These are phyloP conservation scores for Pyrus pyrifolia DNA, from an alignment of 306 rosid species.

Conservation along the genomic window DNA sequence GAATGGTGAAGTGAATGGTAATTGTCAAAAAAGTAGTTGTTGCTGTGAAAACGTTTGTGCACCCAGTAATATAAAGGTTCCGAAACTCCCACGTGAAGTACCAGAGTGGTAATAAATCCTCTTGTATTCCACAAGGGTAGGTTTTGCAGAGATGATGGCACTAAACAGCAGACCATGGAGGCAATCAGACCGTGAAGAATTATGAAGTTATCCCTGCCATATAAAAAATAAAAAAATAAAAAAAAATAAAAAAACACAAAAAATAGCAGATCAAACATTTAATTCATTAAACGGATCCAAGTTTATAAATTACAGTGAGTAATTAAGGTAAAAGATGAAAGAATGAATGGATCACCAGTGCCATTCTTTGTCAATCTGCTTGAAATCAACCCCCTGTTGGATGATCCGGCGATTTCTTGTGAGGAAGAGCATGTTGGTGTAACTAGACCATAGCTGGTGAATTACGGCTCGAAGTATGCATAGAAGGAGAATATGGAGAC, in stretches of 20 bases:
- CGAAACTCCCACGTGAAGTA: constrained; percentile 68
- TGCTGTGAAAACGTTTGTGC: constrained; percentile 52
- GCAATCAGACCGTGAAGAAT: constrained; percentile 64
- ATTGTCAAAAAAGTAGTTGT: constrained; percentile 38
- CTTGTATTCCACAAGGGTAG: constrained; percentile 61
- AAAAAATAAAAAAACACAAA: background rate
- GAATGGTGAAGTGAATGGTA: constrained; percentile 90
- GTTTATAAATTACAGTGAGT: no score
- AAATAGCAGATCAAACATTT: no score
- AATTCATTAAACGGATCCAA: no score
- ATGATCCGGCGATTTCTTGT: constrained; percentile 52
- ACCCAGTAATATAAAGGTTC: constrained; percentile 81
- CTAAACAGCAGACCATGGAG: constrained; percentile 29
- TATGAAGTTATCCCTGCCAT: constrained; percentile 77
- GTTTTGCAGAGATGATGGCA: constrained; percentile 52
- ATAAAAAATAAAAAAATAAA: background rate
- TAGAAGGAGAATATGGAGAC: constrained; percentile 52
- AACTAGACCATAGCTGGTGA: constrained; percentile 45
- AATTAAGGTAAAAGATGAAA: background rate
- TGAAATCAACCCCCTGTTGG: constrained; percentile 69
- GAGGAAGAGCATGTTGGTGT: constrained; percentile 56
- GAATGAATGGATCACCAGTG: constrained; percentile 50
- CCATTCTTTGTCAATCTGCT: constrained; percentile 84
- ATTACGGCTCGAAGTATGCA: constrained; percentile 35
- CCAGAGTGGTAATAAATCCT: constrained; percentile 46